Conservation (phyloP, 1,284 basidiomycete species). For the Trichosporon ovoides region DNA sequence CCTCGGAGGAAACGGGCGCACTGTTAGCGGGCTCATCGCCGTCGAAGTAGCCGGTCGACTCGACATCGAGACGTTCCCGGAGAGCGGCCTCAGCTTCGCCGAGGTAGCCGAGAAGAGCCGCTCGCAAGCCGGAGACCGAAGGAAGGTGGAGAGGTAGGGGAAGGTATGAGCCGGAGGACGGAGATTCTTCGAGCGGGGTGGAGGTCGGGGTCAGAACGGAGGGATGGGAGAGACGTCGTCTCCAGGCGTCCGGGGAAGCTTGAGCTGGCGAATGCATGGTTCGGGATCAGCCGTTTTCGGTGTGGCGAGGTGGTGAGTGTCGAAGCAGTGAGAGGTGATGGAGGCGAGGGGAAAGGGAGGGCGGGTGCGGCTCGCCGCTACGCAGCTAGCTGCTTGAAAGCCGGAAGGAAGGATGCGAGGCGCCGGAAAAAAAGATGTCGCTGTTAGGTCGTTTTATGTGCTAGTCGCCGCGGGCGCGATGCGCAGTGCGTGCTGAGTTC, state of each 20-base stretch:
- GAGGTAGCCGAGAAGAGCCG: conserved; percentile 44
- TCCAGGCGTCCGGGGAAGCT: conserved; percentile 2
- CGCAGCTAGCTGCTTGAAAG: no score
- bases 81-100: conserved; percentile 45
- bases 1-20: conserved; percentile 14
- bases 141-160: conserved; percentile 18
- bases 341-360: neutral
- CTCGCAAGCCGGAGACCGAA: conserved; percentile 33
- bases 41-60: conserved; percentile 4
- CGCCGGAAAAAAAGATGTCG: no score
- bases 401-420: no score
- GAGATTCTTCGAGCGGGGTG: neutral
- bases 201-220: neutral
- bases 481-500: no score
- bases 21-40: neutral
- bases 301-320: neutral
- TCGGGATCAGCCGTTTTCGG: neutral
- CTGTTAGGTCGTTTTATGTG: no score
- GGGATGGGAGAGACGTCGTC: conserved; percentile 8
- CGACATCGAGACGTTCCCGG: conserved; percentile 29
- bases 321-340: neutral
- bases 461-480: no score
- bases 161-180: neutral
- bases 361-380: neutral
- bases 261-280: neutral